Evolutionary conservation across 805 yeast species (phyloP).

Genomic region (Kregervanrija delftensis): DNA sequence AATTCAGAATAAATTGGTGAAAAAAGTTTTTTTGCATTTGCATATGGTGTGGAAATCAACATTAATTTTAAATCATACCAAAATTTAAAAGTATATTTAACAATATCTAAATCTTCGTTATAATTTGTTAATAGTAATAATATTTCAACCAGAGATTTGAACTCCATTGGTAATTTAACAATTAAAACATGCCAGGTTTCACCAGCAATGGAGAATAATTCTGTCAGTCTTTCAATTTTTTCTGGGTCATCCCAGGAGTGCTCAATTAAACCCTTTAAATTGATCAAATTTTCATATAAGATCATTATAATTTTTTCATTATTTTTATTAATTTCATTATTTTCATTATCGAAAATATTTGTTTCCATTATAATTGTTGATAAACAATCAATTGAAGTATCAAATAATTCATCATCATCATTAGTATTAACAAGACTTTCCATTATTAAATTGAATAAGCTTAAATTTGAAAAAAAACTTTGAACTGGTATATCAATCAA

Average conservation of each 20-base stretch:
- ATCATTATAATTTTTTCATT: slow-evolving; percentile 7
- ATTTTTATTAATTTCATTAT: slow-evolving; percentile 49
- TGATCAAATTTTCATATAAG: slow-evolving; percentile 61
- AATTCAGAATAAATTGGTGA: slow-evolving; percentile 51
- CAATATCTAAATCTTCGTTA: slow-evolving; percentile 81
- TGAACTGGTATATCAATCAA: slow-evolving; percentile 71
- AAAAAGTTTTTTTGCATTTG: slow-evolving; percentile 43
- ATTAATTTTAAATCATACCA: slow-evolving; percentile 81
- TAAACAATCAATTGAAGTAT: slow-evolving; percentile 81
- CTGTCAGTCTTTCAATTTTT: slow-evolving; percentile 58
- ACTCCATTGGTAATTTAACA: slow-evolving; percentile 62
- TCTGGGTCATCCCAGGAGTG: slow-evolving; percentile 54
- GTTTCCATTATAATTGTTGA: slow-evolving; percentile 77
- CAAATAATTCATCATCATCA: slow-evolving; percentile 55
- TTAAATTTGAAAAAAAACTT: slow-evolving; percentile 28
- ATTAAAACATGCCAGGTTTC: slow-evolving; percentile 91
- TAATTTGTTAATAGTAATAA: slow-evolving; percentile 63
- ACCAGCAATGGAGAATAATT: slow-evolving; percentile 85
- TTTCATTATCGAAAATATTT: slow-evolving; percentile 54
- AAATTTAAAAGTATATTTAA: slow-evolving; percentile 84
- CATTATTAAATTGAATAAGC: slow-evolving; percentile 60
- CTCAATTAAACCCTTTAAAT: slow-evolving; percentile 46
- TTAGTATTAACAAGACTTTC: slow-evolving; percentile 37
- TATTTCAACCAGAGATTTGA: slow-evolving; percentile 67
- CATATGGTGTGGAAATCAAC: slow-evolving; percentile 52